These are phyloP conservation scores for Rhodosorus marinus DNA, from an alignment of 23 red algal genomes.

Conservation along the genomic window DNA sequence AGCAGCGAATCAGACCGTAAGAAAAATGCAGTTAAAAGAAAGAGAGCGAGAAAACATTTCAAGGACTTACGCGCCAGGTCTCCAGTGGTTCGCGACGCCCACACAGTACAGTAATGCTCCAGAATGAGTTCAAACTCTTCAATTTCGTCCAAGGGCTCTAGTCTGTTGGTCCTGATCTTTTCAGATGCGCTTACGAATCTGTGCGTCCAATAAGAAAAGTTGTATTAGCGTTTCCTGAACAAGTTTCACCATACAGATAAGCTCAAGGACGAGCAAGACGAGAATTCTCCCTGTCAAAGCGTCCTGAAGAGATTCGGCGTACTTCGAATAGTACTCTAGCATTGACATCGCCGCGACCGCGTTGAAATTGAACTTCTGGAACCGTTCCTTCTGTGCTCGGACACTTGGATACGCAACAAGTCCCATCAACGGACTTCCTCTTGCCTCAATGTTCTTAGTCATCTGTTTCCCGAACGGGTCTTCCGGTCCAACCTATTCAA, in stretches of 20 bases:
- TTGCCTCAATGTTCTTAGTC: slow-evolving; percentile 1
- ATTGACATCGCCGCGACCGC: neutral
- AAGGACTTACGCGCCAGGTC: too few relatives aligned
- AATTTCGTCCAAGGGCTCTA: slow-evolving; percentile 6
- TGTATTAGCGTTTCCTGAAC: too few relatives aligned
- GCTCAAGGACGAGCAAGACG: too few relatives aligned
- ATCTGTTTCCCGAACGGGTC: slow-evolving; percentile 5
- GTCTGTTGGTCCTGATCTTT: neutral
- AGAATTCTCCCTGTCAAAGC: too few relatives aligned
- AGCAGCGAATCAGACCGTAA: too few relatives aligned
- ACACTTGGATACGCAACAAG: neutral
- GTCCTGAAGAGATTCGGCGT: neutral
- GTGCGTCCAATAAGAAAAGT: too few relatives aligned
- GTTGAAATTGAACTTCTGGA: slow-evolving; percentile 2
- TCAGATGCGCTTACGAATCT: neutral
- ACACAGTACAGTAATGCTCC: slow-evolving; percentile 12
- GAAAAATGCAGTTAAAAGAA: too few relatives aligned
- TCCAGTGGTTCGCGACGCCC: neutral
- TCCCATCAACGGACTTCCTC: neutral
- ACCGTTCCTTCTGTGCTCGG: slow-evolving; percentile 1
- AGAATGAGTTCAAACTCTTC: slow-evolving; percentile 6
- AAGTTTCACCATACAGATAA: too few relatives aligned
- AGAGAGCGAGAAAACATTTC: too few relatives aligned
- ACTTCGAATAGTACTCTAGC: neutral
- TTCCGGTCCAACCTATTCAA: slow-evolving; percentile 2